These are phyloP conservation scores for Ampelocalamus luodianensis DNA, from an alignment of 176 grass and related monocot species.

Conservation along the genomic window DNA sequence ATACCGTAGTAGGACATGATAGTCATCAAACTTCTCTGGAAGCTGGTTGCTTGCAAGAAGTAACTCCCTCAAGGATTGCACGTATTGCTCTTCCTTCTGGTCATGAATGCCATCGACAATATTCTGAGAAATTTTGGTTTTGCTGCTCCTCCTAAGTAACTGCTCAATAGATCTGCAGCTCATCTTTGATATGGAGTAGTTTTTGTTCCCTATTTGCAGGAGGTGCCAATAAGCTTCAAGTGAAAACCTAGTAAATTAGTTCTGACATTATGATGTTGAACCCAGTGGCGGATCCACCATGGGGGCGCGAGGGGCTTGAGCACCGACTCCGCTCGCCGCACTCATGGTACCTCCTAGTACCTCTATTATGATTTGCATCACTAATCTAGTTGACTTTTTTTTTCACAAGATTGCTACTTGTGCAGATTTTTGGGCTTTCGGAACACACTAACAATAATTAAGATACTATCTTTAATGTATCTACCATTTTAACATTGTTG, in stretches of 20 bases:
- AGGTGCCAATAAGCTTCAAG: slow-evolving; percentile 62
- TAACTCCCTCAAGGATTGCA: slow-evolving; percentile 64
- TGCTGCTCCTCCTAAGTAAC: slow-evolving; percentile 60
- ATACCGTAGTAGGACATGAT: slow-evolving; percentile 90
- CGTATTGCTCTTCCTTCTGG: slow-evolving; percentile 63
- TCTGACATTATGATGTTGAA: slow-evolving; percentile 10
- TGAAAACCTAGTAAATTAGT: slow-evolving; percentile 43
- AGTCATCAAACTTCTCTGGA: slow-evolving; percentile 85
- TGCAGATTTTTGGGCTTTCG: too few relatives aligned
- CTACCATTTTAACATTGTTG: too few relatives aligned
- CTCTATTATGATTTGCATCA: too few relatives aligned
- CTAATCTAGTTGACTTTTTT: too few relatives aligned
- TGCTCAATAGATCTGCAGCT: slow-evolving; percentile 68
- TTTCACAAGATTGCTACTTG: too few relatives aligned
- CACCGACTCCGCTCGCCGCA: too few relatives aligned
- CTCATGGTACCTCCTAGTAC: too few relatives aligned
- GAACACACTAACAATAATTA: too few relatives aligned
- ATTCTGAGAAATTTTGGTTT: slow-evolving; percentile 55
- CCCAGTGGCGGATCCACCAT: too few relatives aligned
- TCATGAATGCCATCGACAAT: slow-evolving; percentile 57
- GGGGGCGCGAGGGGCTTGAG: too few relatives aligned
- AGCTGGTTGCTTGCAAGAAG: slow-evolving; percentile 71
- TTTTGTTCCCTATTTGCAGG: slow-evolving; percentile 50
- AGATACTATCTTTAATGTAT: too few relatives aligned
- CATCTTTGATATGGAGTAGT: slow-evolving; percentile 58